Base-by-base conservation (phyloP, 148 eudicot species). In the Rhododendron henanense region DNA sequence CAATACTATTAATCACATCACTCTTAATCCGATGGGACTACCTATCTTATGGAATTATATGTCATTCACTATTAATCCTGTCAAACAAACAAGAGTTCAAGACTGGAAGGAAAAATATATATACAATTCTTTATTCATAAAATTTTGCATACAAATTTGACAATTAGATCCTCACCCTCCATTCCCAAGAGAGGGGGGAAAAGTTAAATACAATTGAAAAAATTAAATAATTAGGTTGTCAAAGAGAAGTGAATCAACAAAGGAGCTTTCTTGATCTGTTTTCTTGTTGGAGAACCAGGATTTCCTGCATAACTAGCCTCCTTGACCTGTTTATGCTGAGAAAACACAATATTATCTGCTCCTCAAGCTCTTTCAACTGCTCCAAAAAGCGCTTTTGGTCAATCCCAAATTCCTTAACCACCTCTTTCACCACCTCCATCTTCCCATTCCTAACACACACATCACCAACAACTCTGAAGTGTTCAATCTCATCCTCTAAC, bases 361-460 rank as follows among this genome's bases (percentile, higher is more conserved):
- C 90, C 88, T 96, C 96, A 81, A 96, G 94, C 89, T 96, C 99
- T 33, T 94, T 87, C 25, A 95, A 69, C 79, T 95, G 92, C 84
- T 96, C 93, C 86, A 89, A 28, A 59, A 96, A 93, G 59, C 90
- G 83, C 13, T 51, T 65, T 21, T 92, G 91, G 61, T 91, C 87
- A 53, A 86, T 84, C 47, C 85, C 65, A 39, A 95, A 87, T 82
- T 94, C 95, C 89, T 85, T 90, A 39, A 92, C 75, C 13, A 89
- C 93, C 81, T 94, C 95, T 85, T 86, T 90, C 47, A 94, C 81
- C 51, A 94, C 88, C 73, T 91, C 94, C 39, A 85, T 81, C 85
- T 86, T 92, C 28, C 91, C 83, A 84, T 86, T 92, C 57, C 89
- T 90, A 28, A 90, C 94, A 87, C 95, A 94, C 91, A 94, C 84